Evolutionary conservation across 441 rosid genomes (phyloP), one percentile per base, ranked within the genome.

Genomic region (Isatis lusitanica): DNA sequence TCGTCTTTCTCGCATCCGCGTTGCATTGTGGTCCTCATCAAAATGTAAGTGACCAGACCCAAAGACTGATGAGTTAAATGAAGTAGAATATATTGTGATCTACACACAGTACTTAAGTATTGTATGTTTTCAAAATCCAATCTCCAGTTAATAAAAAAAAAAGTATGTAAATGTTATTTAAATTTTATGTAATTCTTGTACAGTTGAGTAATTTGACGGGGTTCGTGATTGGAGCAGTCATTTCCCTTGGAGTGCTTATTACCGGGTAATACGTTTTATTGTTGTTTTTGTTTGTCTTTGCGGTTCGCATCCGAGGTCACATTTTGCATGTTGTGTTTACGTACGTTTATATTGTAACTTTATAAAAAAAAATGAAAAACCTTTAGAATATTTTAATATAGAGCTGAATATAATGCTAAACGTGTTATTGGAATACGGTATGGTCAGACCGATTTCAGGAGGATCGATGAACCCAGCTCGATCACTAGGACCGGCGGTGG

Each of bases 391-490:
- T 43, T 8, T 15, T 48, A 17, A 2, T 50, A 50, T 9, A 17
- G 5, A 52, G 5, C 38, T 3, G n/a, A 26, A 52, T 52, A 21
- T 28, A 31, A 21, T 53, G 38, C 59, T n/a, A 46, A 46, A 66
- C 9, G 30, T 30, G 21, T 59, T 30, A 55, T 2, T 33, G 57
- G 74, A 38, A 53, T 64, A 58, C 12, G 15, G 6, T 33, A n/a
- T 59, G 69, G 61, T 39, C 80, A 92, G 98, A 66, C 97, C 97
- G 1, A 69, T 90, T 30, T 93, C 98, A 7, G 97, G 98, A 68
- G 97, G 95, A 71, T 93, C 97, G 26, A 71, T 93, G 84, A 93
- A 90, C 62, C 98, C 98, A 3, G 97, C 94, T 43, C 85, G 98
- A 65, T 93, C 98, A 58, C 36, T 93, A 47, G 98, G 98, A 28